Conservation (phyloP, 2,329 filamentous ascomycete species). For the Monilinia vaccinii-corymbosi region DNA sequence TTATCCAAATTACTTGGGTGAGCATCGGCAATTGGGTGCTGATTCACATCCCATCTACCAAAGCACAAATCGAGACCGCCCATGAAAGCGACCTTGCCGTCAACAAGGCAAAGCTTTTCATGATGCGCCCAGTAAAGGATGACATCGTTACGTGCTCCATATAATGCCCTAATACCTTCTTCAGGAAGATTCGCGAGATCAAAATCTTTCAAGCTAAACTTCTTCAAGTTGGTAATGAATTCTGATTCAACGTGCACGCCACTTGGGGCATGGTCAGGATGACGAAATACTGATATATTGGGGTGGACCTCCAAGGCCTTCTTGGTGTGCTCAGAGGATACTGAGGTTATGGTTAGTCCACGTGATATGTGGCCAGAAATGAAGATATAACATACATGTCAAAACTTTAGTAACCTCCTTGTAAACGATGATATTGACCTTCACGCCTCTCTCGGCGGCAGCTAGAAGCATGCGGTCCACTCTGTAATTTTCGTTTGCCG, state of each 20-base stretch:
- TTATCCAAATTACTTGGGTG: constrained; percentile 69
- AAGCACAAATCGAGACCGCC: constrained; percentile 83
- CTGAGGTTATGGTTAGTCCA: constrained; percentile 31
- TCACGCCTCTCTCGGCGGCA: constrained; percentile 75
- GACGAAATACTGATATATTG: constrained; percentile 82
- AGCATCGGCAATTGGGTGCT: constrained; percentile 67
- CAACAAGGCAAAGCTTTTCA: constrained; percentile 79
- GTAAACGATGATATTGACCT: constrained; percentile 81
- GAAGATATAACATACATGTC: constrained; percentile 54
- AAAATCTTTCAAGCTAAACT: constrained; percentile 42
- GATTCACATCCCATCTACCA: constrained; percentile 80
- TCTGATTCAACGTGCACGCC: constrained; percentile 58
- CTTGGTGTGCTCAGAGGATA: constrained; percentile 68
- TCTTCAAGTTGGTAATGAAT: constrained; percentile 53
- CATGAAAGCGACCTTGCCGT: constrained; percentile 79
- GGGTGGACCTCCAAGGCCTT: constrained; percentile 70
- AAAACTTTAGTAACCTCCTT: constrained; percentile 81
- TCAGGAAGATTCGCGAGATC: constrained; percentile 55
- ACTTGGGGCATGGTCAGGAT: constrained; percentile 79
- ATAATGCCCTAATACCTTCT: constrained; percentile 68
- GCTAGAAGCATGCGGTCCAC: constrained; percentile 74
- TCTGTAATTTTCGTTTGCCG: constrained; percentile 73
- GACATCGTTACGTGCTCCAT: constrained; percentile 71
- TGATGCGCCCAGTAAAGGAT: constrained; percentile 91
- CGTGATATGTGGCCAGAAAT: not conserved